Evolutionary conservation across 768 basidiomycete species (phyloP).

Genomic region (Rubroboletus satanas): DNA sequence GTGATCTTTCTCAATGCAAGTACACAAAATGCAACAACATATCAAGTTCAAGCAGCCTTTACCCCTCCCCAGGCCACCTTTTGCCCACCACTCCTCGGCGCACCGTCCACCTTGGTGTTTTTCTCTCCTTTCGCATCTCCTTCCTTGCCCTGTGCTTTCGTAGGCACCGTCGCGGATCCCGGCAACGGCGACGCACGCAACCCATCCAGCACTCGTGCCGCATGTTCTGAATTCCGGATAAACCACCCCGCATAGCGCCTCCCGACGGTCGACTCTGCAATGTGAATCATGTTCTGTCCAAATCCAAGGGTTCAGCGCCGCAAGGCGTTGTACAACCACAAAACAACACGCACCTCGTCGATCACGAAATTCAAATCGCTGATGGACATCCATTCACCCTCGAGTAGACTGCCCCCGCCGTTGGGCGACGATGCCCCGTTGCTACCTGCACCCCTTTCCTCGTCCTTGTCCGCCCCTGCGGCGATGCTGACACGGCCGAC

Average conservation of each 20-base stretch:
- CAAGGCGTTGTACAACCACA: too few species aligned
- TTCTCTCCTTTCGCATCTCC: slow-evolving; percentile 20
- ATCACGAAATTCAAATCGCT: slow-evolving; percentile 97
- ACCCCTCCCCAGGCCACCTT: slow-evolving; percentile 54
- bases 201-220: slow-evolving; percentile 82
- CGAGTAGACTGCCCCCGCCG: slow-evolving; percentile 55
- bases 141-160: slow-evolving; percentile 14
- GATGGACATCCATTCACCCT: slow-evolving; percentile 82
- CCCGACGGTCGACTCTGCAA: slow-evolving; percentile 91
- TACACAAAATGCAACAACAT: background rate
- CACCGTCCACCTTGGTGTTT: slow-evolving; percentile 27
- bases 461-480: slow-evolving; percentile 43
- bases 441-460: slow-evolving; percentile 17
- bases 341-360: slow-evolving; percentile 62
- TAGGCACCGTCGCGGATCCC: background rate
- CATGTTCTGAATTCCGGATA: slow-evolving; percentile 91
- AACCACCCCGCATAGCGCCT: slow-evolving; percentile 96
- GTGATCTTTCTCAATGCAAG: background rate
- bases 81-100: slow-evolving; percentile 40
- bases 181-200: slow-evolving; percentile 59
- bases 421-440: slow-evolving; percentile 13
- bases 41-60: slow-evolving; percentile 26
- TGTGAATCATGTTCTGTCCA: slow-evolving; percentile 89
- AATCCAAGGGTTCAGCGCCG: background rate
- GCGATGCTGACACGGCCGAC: slow-evolving; percentile 40